These are phyloP conservation scores for Umbelopsis sp. DNA, from an alignment of 371 early-diverging fungal species.

Conservation along the genomic window DNA sequence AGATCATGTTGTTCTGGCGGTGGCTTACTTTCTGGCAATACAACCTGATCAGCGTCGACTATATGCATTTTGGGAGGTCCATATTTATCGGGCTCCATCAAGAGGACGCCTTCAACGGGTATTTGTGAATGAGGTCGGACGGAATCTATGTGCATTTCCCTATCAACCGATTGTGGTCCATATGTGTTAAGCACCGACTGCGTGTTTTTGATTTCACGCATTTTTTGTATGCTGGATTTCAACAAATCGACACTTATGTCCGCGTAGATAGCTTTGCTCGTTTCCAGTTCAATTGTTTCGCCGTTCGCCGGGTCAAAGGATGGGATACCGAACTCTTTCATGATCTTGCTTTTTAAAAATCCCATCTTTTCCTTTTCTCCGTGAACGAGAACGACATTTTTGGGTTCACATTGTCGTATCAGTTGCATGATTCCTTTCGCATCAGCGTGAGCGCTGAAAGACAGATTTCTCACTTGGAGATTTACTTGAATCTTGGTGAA, in stretches of 20 bases:
- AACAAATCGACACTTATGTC: slow-evolving; percentile 59
- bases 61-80: slow-evolving; percentile 7
- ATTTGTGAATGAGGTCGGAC: slow-evolving; percentile 15
- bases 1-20: neutral
- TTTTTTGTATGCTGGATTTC: slow-evolving; percentile 32
- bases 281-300: slow-evolving; percentile 68
- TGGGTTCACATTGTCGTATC: slow-evolving; percentile 90
- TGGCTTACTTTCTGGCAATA: neutral
- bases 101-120: slow-evolving; percentile 17
- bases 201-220: slow-evolving; percentile 5
- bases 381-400: slow-evolving; percentile 98
- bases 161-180: neutral
- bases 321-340: slow-evolving; percentile 82
- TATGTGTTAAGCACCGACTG: neutral
- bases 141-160: slow-evolving; percentile 14
- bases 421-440: slow-evolving; percentile 98
- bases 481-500: slow-evolving; percentile 84
- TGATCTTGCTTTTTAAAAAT: slow-evolving; percentile 81
- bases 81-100: slow-evolving; percentile 17
- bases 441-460: slow-evolving; percentile 99
- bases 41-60: neutral
- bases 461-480: slow-evolving; percentile 92
- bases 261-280: slow-evolving; percentile 58
- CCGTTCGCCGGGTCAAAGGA: slow-evolving; percentile 93
- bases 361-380: slow-evolving; percentile 96